phyloP scores from a whole-genome alignment of 179 eudicot species.

The Nepenthes alata region DNA sequence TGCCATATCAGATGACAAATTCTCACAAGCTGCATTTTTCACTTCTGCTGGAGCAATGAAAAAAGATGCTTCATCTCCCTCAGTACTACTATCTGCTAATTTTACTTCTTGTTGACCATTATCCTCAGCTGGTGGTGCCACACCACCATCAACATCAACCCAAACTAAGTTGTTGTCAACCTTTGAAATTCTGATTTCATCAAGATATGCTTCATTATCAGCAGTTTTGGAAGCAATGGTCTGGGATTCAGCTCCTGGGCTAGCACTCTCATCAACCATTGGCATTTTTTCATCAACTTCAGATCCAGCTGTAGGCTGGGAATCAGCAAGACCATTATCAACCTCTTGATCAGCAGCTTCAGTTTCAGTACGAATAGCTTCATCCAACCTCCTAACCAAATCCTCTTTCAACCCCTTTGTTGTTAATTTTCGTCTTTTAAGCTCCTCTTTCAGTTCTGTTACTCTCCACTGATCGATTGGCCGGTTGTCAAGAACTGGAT shows the following conservation, averaged over 20 bases:
- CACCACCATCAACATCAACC: not conserved
- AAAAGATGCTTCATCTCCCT: not conserved
- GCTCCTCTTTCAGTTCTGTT: conserved; percentile 87
- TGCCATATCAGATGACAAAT: conserved; percentile 8
- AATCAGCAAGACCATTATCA: conserved; percentile 3
- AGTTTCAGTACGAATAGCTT: conserved; percentile 48
- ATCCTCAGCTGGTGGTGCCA: conserved; percentile 8
- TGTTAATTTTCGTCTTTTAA: conserved; percentile 58
- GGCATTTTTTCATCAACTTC: conserved; percentile 5
- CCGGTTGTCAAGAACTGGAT: conserved; percentile 55
- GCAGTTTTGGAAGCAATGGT: conserved; percentile 13
- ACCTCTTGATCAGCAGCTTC: conserved; percentile 13
- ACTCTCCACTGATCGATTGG: conserved; percentile 92
- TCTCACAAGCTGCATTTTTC: not conserved
- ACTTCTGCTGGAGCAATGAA: not conserved
- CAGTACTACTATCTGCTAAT: not conserved
- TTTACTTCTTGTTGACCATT: conserved; percentile 9
- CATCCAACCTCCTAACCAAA: conserved; percentile 53
- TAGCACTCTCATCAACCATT: conserved; percentile 2
- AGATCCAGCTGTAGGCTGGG: conserved; percentile 14
- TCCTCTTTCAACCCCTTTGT: conserved; percentile 81
- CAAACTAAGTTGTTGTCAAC: not conserved
- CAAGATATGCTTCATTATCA: conserved; percentile 5
- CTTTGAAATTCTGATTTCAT: not conserved
- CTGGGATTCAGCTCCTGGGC: conserved; percentile 4